These are phyloP conservation scores for Colletotrichum sp. DNA, from an alignment of 2,329 filamentous ascomycete genomes.

Conservation along the genomic window DNA sequence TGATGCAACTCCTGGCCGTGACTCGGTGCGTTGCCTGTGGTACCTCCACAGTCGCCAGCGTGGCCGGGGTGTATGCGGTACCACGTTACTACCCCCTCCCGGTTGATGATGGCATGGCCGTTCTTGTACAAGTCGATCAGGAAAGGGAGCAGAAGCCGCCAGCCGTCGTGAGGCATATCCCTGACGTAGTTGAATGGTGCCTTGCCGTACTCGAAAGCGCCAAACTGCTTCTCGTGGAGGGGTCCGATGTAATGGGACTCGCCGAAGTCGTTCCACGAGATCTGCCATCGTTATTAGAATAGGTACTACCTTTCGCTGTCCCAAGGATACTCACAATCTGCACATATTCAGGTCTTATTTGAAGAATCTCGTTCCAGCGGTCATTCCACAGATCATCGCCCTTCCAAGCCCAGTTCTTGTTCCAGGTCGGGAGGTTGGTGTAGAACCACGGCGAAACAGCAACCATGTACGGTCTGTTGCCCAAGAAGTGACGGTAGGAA, in stretches of 20 bases:
- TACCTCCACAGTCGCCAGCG: slow-evolving; percentile 28
- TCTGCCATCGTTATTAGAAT: not conserved
- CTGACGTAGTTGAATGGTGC: slow-evolving; percentile 46
- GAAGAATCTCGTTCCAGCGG: slow-evolving; percentile 60
- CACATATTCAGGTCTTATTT: slow-evolving; percentile 51
- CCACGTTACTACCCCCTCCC: slow-evolving; percentile 31
- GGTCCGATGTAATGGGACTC: slow-evolving; percentile 61
- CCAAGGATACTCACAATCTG: slow-evolving; percentile 42
- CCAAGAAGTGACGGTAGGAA: slow-evolving; percentile 20
- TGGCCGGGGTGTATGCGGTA: slow-evolving; percentile 24
- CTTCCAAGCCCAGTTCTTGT: slow-evolving; percentile 68
- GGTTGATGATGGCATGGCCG: slow-evolving; percentile 25
- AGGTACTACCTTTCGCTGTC: not conserved
- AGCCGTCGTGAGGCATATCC: slow-evolving; percentile 54
- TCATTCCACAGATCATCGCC: slow-evolving; percentile 65
- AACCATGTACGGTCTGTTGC: slow-evolving; percentile 49
- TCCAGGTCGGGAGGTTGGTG: slow-evolving; percentile 59
- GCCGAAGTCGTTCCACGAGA: slow-evolving; percentile 54
- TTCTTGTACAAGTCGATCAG: slow-evolving; percentile 38
- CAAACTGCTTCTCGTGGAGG: slow-evolving; percentile 30
- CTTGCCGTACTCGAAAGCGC: slow-evolving; percentile 12
- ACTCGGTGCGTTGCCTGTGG: slow-evolving; percentile 30
- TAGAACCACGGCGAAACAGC: slow-evolving; percentile 64
- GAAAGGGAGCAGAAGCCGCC: slow-evolving; percentile 49
- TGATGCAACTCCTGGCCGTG: slow-evolving; percentile 27